Base-by-base conservation (phyloP, 495 filamentous ascomycete genomes). In the Aspergillus olivimuriae region DNA sequence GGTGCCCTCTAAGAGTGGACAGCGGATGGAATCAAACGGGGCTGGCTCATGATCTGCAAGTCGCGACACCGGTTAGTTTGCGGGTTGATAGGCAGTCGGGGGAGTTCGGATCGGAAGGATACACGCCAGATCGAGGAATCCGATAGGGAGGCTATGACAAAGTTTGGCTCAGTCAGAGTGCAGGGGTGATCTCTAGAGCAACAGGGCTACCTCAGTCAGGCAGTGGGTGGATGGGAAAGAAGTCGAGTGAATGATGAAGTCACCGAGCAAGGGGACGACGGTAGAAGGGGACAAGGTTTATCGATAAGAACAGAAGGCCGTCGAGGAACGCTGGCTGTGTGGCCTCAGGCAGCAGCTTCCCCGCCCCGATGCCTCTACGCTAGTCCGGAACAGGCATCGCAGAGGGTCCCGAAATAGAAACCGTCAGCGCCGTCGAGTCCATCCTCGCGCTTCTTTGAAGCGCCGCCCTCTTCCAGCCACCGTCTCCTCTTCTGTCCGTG, bases 321-420 rank as follows among this genome's bases (percentile, higher is more conserved):
- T 15, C 14, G 33, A 51, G 22, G 21, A 37, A n/a, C n/a, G n/a
- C n/a, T n/a, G n/a, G n/a, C n/a, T n/a, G n/a, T n/a, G n/a, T 24
- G 31, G 39, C 23, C 26, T 28, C 2, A 38, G 39, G 21, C 39
- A 24, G 16, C 32, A 17, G 12, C 44, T 44, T 47, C 62, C 60
- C 59, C 62, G 56, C 62, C 57, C 58, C 58, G 46, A 63, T 56
- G 58, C 62, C 28, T 23, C 30, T 7, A 41, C 52, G 43, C 54
- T 56, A 62, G 32, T 9, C 57, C 46, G 1, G n/a, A 18, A 43
- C 23, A 30, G 47, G 48, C 23, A 52, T 51, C 41, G 34, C 41
- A 50, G 35, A 36, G 26, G 41, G 28, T 33, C 49, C 49, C 48
- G 44, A 56, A 59, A 63, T 56, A 59, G 53, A 51, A 61, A 57